Conservation (phyloP, 331 rosid genomes). For the Prunus yedoensis region DNA sequence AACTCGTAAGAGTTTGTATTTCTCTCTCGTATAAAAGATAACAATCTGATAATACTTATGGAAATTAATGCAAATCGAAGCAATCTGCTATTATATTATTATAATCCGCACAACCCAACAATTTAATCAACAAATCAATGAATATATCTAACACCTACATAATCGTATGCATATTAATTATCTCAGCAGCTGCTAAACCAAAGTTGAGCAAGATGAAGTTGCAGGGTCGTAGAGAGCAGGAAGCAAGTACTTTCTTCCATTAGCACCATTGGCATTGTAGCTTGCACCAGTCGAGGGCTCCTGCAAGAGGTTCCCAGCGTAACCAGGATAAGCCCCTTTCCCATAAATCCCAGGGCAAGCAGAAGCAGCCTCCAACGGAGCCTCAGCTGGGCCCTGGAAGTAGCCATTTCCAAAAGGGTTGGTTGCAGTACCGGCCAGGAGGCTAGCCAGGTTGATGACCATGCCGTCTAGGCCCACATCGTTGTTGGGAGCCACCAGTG, state of each 20-base stretch:
- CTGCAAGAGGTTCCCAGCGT: constrained; percentile 36
- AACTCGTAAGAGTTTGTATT: too few relatives aligned
- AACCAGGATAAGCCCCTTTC: constrained; percentile 64
- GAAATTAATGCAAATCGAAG: not conserved
- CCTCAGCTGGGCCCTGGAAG: constrained; percentile 62
- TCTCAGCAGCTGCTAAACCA: constrained; percentile 24
- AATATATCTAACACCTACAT: not conserved
- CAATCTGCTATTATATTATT: not conserved
- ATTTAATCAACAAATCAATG: constrained; percentile 9
- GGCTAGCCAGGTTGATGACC: constrained; percentile 52
- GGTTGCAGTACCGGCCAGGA: constrained; percentile 59
- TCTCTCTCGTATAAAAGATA: too few relatives aligned
- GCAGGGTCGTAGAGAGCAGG: constrained; percentile 63
- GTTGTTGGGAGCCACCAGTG: constrained; percentile 56
- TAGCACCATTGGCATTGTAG: constrained; percentile 50
- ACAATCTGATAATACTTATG: not conserved
- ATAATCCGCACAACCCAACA: not conserved
- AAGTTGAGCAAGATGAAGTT: constrained; percentile 53
- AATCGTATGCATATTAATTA: not conserved
- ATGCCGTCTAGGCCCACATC: constrained; percentile 67
- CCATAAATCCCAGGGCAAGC: constrained; percentile 67
- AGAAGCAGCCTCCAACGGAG: constrained; percentile 66
- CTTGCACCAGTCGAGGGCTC: constrained; percentile 40
- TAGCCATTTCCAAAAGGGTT: constrained; percentile 62
- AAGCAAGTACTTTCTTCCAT: constrained; percentile 56